Evolutionary conservation across 495 filamentous ascomycete species (phyloP).

Genomic region (Lentithecium fluviatile): DNA sequence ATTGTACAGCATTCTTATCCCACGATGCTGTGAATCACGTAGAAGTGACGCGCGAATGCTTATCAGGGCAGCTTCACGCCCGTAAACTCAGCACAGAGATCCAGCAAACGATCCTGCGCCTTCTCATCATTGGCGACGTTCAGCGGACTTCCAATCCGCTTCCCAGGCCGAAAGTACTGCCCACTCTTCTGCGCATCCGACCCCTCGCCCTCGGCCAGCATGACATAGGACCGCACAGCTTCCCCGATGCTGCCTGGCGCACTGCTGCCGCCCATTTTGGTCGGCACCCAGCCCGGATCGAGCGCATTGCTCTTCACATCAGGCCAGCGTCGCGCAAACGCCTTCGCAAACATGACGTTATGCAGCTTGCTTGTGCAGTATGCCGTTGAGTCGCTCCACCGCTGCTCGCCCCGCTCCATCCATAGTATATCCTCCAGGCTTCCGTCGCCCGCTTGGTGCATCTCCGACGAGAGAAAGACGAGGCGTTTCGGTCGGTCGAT

Average conservation of each 20-base stretch:
- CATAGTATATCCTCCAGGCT: slow-evolving; percentile 44
- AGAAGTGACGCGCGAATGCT: too few species aligned
- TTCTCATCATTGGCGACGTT: slow-evolving; percentile 14
- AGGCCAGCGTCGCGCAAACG: slow-evolving; percentile 52
- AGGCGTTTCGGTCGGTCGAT: slow-evolving; percentile 54
- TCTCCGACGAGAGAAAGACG: slow-evolving; percentile 53
- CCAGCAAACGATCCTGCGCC: neutral
- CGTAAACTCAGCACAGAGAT: neutral
- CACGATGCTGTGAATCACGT: too few species aligned
- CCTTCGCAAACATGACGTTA: slow-evolving; percentile 55
- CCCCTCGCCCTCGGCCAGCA: slow-evolving; percentile 14
- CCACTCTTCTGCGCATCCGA: slow-evolving; percentile 3
- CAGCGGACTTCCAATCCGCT: slow-evolving; percentile 10
- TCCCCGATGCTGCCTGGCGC: slow-evolving; percentile 42
- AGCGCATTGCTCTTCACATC: slow-evolving; percentile 53
- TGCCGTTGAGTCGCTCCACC: slow-evolving; percentile 36
- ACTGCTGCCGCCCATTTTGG: slow-evolving; percentile 57
- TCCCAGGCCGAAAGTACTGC: slow-evolving; percentile 4
- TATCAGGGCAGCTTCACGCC: neutral
- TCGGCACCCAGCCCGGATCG: slow-evolving; percentile 64
- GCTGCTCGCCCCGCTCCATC: slow-evolving; percentile 22
- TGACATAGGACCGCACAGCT: slow-evolving; percentile 9
- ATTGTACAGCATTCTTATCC: too few species aligned
- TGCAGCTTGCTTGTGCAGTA: slow-evolving; percentile 58
- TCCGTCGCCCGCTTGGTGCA: slow-evolving; percentile 51